Evolutionary conservation across 176 grass and related monocot genomes (phyloP).

Genomic region (Chloris gayana): DNA sequence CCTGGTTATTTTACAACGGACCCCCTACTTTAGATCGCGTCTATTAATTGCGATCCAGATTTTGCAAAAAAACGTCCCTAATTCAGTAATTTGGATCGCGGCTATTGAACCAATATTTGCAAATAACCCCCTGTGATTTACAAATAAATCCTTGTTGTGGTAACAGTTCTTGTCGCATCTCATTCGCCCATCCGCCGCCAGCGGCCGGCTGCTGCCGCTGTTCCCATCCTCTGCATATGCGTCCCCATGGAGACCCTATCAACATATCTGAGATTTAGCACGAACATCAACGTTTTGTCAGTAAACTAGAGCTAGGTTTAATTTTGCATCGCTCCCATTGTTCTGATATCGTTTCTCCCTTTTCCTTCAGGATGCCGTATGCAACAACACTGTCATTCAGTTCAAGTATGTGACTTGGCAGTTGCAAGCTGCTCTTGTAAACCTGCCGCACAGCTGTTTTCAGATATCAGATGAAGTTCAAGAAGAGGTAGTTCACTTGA

Average conservation of each 20-base stretch:
- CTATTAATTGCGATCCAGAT: not conserved
- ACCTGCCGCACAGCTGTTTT: constrained; percentile 71
- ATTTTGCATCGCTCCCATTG: not conserved
- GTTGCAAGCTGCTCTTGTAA: constrained; percentile 68
- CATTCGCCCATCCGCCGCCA: not conserved
- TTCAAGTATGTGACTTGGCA: constrained; percentile 87
- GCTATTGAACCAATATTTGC: not conserved
- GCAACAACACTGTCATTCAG: constrained; percentile 63
- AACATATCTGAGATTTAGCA: not conserved
- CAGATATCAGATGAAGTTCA: constrained; percentile 97
- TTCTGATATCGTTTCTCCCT: constrained; percentile 35
- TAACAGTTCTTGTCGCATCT: not conserved
- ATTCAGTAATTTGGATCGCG: not conserved
- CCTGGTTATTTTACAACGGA: not conserved
- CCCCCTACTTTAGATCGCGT: not conserved
- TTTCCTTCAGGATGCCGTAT: constrained; percentile 49
- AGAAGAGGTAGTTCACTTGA: constrained; percentile 73
- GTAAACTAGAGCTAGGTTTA: not conserved
- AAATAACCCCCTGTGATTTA: not conserved
- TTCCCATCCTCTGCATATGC: not conserved
- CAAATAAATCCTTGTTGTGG: not conserved
- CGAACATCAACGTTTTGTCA: not conserved
- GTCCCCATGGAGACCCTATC: not conserved
- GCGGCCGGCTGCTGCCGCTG: no score
- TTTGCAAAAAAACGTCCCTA: not conserved